Evolutionary conservation across 225 moss, liverwort and hornwort species (phyloP).

Genomic region (Rhytidiadelphus loreus): DNA sequence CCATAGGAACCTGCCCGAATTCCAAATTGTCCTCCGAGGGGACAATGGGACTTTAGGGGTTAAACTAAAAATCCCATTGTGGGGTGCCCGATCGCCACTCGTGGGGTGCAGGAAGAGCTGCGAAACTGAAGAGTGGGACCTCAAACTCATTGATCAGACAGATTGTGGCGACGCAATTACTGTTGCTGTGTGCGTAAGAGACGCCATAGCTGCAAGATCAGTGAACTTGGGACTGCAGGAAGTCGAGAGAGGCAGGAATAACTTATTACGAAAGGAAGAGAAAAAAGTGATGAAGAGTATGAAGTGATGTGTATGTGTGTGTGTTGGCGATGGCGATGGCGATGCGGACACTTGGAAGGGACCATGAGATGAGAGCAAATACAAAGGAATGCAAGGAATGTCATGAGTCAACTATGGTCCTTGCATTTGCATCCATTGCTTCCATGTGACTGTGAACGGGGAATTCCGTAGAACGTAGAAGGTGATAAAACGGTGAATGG

Average conservation of each 20-base stretch:
- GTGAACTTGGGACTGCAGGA: background rate
- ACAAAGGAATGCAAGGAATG: background rate
- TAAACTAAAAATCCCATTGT: too few relatives aligned
- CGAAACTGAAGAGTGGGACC: background rate
- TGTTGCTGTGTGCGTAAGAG: background rate
- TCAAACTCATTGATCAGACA: background rate
- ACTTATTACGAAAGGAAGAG: background rate
- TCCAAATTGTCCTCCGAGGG: too few relatives aligned
- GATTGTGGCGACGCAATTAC: background rate
- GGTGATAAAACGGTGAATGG: background rate
- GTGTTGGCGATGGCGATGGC: background rate
- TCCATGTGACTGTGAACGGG: background rate
- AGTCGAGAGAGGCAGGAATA: background rate
- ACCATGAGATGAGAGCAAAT: background rate
- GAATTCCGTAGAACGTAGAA: background rate
- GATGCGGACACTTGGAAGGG: background rate
- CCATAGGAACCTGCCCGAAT: too few relatives aligned
- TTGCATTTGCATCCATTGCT: background rate
- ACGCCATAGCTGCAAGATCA: constrained; percentile 3
- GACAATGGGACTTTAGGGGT: too few relatives aligned
- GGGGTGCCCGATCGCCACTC: background rate
- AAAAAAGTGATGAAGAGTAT: too few relatives aligned
- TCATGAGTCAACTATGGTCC: background rate
- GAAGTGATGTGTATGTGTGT: background rate
- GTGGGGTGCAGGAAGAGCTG: background rate